These are phyloP conservation scores for Helminthosporium solani DNA, from an alignment of 2,329 filamentous ascomycete species.

Conservation along the genomic window DNA sequence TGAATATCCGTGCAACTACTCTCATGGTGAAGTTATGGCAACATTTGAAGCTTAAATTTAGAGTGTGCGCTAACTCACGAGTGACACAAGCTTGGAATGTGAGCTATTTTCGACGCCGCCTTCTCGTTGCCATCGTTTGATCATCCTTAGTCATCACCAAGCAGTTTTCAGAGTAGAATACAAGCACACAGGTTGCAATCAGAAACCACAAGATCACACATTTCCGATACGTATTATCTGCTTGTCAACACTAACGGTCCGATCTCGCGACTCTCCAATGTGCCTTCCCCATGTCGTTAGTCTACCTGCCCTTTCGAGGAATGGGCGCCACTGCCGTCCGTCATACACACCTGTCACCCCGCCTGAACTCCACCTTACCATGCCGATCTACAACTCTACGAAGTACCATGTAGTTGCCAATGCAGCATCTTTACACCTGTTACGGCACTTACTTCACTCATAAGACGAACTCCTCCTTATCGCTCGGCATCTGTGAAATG, in stretches of 20 bases:
- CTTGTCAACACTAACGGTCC: too few relatives aligned
- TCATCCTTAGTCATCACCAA: too few relatives aligned
- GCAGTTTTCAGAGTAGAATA: too few relatives aligned
- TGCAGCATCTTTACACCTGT: background rate
- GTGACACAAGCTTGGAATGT: background rate
- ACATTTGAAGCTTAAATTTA: slow-evolving; percentile 6
- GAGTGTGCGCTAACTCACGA: slow-evolving; percentile 2
- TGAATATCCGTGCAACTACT: too few relatives aligned
- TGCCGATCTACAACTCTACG: background rate
- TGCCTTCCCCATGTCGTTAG: slow-evolving; percentile 1
- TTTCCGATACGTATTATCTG: background rate
- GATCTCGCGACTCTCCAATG: background rate
- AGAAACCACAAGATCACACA: too few relatives aligned
- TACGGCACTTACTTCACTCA: background rate
- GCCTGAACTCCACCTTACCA: background rate
- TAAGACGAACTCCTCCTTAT: background rate
- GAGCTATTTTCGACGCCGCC: background rate
- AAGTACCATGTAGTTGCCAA: too few relatives aligned
- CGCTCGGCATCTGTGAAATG: background rate
- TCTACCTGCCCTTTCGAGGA: background rate
- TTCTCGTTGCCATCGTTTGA: too few relatives aligned
- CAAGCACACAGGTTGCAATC: too few relatives aligned
- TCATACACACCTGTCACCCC: background rate
- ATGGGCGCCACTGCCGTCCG: background rate
- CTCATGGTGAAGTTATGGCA: background rate